These are phyloP conservation scores for Ophiocordyceps camponoti-saundersi DNA, from an alignment of 2,329 filamentous ascomycete genomes.

Conservation along the genomic window DNA sequence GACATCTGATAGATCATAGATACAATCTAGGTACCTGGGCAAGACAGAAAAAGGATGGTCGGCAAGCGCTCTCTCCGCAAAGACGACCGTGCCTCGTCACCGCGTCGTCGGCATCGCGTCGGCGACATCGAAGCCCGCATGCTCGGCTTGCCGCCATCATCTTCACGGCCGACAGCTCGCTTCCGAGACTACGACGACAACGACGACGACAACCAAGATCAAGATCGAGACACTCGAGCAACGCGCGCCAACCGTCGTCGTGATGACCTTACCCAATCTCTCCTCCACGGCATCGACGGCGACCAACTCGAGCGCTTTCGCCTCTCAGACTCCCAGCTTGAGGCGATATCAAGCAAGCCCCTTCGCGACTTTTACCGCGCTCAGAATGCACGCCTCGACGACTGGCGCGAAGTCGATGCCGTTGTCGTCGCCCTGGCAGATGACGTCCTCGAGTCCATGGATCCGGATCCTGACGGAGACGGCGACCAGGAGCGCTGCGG, in stretches of 20 bases:
- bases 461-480: slow-evolving; percentile 16
- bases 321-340: slow-evolving; percentile 12
- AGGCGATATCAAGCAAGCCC: slow-evolving; percentile 11
- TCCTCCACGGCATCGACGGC: slow-evolving; percentile 13
- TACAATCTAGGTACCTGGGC: no score
- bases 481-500: slow-evolving; percentile 13
- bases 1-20: no score
- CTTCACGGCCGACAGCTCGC: background rate
- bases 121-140: background rate
- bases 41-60: background rate
- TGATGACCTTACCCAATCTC: slow-evolving; percentile 12
- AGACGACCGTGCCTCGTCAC: background rate
- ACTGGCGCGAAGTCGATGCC: slow-evolving; percentile 17
- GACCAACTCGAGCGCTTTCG: slow-evolving; percentile 12
- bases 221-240: background rate
- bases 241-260: slow-evolving; percentile 11
- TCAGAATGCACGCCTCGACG: slow-evolving; percentile 15
- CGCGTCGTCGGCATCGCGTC: background rate
- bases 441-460: slow-evolving; percentile 16
- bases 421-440: slow-evolving; percentile 16
- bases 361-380: slow-evolving; percentile 11
- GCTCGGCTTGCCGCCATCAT: background rate
- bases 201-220: slow-evolving; percentile 4
- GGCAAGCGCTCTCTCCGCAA: background rate
- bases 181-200: slow-evolving; percentile 14